Percentiles rank a stretch among this genome's conserved stretches.
phyloP scores from a whole-genome alignment of 176 grass and related monocot genomes.

The Melocanna baccifera region DNA sequence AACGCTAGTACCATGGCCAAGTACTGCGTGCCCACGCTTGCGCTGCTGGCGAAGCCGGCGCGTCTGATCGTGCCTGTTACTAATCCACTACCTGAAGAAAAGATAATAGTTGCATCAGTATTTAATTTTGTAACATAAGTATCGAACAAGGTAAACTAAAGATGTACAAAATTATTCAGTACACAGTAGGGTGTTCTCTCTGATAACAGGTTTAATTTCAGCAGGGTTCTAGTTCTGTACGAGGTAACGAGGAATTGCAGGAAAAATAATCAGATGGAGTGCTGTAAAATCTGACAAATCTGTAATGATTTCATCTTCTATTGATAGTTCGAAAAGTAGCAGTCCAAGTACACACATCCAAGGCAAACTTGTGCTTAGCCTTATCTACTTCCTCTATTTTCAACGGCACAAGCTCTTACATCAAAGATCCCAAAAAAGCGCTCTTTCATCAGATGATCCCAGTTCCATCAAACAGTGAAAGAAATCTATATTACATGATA shows the following conservation, averaged over 20 bases:
- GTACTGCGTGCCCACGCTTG: too few species aligned
- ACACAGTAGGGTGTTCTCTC: neutral
- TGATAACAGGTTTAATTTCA: neutral
- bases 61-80: too few species aligned
- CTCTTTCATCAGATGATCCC: conserved; percentile 17
- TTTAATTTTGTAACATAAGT: neutral
- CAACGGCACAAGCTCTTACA: conserved; percentile 1
- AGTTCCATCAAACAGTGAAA: neutral
- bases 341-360: neutral
- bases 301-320: neutral
- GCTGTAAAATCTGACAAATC: neutral
- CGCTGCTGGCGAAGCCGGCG: too few species aligned
- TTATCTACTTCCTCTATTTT: conserved; percentile 5
- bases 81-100: too few species aligned
- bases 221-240: neutral
- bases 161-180: neutral
- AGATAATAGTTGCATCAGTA: too few species aligned
- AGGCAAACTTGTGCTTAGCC: neutral
- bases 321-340: neutral
- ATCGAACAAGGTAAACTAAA: neutral
- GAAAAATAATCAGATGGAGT: neutral
- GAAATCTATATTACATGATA: conserved; percentile 15
- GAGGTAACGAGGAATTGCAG: neutral
- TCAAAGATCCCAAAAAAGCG: neutral
- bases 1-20: too few species aligned